These are phyloP conservation scores for Albatrellus ellisii DNA, from an alignment of 768 basidiomycete species.

Conservation along the genomic window DNA sequence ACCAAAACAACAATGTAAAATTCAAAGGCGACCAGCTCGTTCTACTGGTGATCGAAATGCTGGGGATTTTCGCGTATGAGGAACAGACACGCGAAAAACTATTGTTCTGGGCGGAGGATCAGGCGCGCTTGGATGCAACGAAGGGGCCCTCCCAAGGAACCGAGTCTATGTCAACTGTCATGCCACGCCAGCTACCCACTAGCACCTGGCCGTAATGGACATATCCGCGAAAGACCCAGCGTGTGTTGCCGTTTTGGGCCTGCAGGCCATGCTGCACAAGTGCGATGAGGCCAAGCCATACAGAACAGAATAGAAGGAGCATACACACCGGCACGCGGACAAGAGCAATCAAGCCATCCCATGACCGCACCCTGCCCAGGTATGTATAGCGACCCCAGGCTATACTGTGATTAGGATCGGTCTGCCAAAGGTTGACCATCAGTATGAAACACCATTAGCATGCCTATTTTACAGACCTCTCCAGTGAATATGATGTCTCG, in stretches of 20 bases:
- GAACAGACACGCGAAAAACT: no score
- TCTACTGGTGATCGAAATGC: no score
- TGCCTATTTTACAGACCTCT: conserved; percentile 25
- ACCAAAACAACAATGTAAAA: no score
- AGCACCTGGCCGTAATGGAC: conserved; percentile 50
- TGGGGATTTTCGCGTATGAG: no score
- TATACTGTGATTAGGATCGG: conserved; percentile 27
- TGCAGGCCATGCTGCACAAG: conserved; percentile 6
- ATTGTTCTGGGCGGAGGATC: no score
- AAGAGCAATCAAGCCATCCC: conserved; percentile 26
- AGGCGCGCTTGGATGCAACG: conserved; percentile 34
- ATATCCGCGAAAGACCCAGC: conserved; percentile 56
- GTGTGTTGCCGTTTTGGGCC: conserved; percentile 8
- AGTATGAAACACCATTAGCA: neutral
- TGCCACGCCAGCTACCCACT: conserved; percentile 59
- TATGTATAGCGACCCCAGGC: conserved; percentile 24
- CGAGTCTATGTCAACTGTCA: conserved; percentile 29
- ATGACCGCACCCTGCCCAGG: conserved; percentile 24
- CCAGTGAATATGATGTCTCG: conserved; percentile 51
- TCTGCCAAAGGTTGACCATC: conserved; percentile 22
- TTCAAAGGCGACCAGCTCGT: no score
- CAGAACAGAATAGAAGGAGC: neutral
- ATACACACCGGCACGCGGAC: conserved; percentile 19
- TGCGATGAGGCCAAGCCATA: neutral
- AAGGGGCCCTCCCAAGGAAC: conserved; percentile 55